phyloP scores from a whole-genome alignment of 2,329 filamentous ascomycete species.

The Endocalyx cinctus region DNA sequence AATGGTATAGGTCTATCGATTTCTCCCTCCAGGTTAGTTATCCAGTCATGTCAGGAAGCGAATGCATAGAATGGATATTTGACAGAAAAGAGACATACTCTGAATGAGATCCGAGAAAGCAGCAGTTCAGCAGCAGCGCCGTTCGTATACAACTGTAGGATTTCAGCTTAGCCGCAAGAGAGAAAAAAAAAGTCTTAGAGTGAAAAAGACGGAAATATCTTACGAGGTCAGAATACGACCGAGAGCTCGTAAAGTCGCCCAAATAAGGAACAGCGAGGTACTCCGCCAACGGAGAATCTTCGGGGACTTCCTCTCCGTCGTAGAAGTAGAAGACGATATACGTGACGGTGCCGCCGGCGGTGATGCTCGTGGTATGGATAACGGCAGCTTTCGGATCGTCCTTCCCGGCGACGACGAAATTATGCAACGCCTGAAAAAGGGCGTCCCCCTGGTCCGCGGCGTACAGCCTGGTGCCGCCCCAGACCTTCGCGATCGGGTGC shows the following conservation, averaged over 20 bases:
- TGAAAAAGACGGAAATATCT: neutral
- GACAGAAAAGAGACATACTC: too few species aligned
- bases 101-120: slow-evolving; percentile 14
- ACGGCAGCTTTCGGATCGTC: slow-evolving; percentile 25
- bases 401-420: slow-evolving; percentile 22
- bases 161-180: too few species aligned
- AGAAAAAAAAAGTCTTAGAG: too few species aligned
- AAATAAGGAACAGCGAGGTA: slow-evolving; percentile 25
- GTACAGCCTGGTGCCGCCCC: slow-evolving; percentile 34
- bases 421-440: slow-evolving; percentile 29
- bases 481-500: slow-evolving; percentile 29
- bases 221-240: slow-evolving; percentile 29
- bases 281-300: slow-evolving; percentile 22
- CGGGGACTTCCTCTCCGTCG: slow-evolving; percentile 26
- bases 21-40: neutral
- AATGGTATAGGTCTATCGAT: slow-evolving; percentile 22
- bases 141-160: slow-evolving; percentile 7
- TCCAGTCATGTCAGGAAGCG: too few species aligned
- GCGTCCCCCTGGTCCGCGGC: slow-evolving; percentile 18
- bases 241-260: slow-evolving; percentile 16
- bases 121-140: slow-evolving; percentile 9
- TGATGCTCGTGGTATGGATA: slow-evolving; percentile 20
- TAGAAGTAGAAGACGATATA: slow-evolving; percentile 31
- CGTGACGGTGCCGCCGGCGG: slow-evolving; percentile 13
- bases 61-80: too few species aligned